Conservation (phyloP, 768 basidiomycete species). For the Lepiota venenata region DNA sequence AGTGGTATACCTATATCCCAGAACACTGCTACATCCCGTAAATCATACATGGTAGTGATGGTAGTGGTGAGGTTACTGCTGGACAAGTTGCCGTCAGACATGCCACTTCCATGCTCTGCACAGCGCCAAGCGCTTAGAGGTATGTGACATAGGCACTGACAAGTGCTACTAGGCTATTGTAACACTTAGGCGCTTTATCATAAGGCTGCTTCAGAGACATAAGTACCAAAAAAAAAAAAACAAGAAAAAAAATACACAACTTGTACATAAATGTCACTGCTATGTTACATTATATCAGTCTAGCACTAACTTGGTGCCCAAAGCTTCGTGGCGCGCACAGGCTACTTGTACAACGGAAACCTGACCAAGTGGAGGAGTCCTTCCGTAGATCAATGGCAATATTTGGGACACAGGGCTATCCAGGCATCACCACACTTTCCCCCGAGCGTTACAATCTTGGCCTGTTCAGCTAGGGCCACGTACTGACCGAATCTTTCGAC, state of each 20-base stretch:
- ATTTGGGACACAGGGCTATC: constrained; percentile 32
- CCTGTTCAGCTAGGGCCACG: constrained; percentile 31
- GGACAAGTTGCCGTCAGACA: background rate
- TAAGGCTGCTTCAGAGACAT: too few species aligned
- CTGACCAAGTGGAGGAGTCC: too few species aligned
- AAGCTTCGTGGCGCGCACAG: too few species aligned
- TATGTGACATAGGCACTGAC: background rate
- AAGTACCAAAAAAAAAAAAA: too few species aligned
- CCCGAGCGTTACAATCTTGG: constrained; percentile 37
- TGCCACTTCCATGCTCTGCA: background rate
- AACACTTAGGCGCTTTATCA: too few species aligned
- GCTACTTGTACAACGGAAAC: too few species aligned
- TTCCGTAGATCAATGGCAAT: constrained; percentile 11
- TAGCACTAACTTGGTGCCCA: too few species aligned
- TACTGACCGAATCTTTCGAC: constrained; percentile 41
- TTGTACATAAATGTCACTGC: too few species aligned
- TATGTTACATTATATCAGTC: too few species aligned
- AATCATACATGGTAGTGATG: background rate
- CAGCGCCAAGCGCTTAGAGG: background rate
- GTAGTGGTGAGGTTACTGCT: background rate
- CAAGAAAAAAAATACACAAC: too few species aligned
- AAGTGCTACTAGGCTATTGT: too few species aligned
- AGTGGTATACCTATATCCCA: constrained; percentile 5
- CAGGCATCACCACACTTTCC: constrained; percentile 34
- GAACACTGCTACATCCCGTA: constrained; percentile 4